Percentiles rank a stretch among this genome's conserved stretches.
Evolutionary conservation across 345 rosid species (phyloP).

Genomic region (Populus deltoides): DNA sequence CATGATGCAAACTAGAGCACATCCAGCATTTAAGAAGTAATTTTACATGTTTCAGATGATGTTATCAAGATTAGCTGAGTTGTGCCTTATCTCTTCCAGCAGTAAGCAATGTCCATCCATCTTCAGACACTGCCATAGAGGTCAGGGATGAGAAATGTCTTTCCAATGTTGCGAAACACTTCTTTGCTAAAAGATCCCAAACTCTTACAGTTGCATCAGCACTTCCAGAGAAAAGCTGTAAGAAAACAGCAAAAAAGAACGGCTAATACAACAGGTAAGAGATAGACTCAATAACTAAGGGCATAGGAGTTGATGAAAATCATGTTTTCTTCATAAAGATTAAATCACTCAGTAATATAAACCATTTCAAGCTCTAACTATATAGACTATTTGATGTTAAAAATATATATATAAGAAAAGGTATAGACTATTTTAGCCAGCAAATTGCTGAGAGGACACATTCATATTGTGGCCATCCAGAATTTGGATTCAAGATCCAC

Average conservation of each 20-base stretch:
- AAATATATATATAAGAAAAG: too few relatives aligned
- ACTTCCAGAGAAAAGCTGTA: slow-evolving; percentile 82
- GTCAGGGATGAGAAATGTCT: too few relatives aligned
- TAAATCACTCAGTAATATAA: neutral
- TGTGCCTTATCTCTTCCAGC: slow-evolving; percentile 93
- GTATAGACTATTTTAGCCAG: too few relatives aligned
- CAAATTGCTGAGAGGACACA: neutral
- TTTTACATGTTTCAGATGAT: neutral
- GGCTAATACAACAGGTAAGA: neutral
- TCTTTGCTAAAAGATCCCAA: slow-evolving; percentile 80
- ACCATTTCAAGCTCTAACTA: neutral
- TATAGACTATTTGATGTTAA: neutral
- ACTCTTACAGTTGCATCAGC: slow-evolving; percentile 83
- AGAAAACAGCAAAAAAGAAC: slow-evolving; percentile 9
- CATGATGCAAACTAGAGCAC: slow-evolving; percentile 1
- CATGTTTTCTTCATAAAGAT: neutral
- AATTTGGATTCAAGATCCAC: neutral
- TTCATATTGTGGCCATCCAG: neutral
- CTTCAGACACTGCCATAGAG: slow-evolving; percentile 75
- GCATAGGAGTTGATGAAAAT: neutral
- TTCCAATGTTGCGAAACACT: too few relatives aligned
- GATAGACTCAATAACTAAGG: neutral
- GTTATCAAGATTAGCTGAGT: neutral
- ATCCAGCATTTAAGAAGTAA: neutral
- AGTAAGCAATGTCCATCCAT: slow-evolving; percentile 73